Evolutionary conservation across 1,284 basidiomycete genomes (phyloP), one percentile per base, ranked within the genome.

Genomic region (Phellinidium pouzarii): DNA sequence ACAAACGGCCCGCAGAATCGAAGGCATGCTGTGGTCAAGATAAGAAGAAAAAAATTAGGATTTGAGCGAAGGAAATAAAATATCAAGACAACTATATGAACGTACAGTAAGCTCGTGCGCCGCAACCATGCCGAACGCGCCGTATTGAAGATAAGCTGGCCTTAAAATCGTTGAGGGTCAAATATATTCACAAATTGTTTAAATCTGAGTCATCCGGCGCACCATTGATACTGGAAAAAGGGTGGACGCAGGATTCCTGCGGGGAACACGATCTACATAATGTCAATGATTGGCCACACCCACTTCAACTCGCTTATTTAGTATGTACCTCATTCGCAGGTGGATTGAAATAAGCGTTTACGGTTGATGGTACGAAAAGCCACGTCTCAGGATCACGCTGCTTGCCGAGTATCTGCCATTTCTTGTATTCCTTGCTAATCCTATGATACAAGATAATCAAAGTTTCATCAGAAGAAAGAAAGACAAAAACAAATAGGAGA

Each of bases 161-260:
- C 87, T 87, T 52, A 41, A 51, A 22, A 23, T 11, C 12, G 4
- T 4, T 4, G 25, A 20, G 57, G 41, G 36, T 8, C 20, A 49
- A 17, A 55, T 53, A 6, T n/a, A 42, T 44, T 44, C 11, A 49
- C n/a, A 54, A n/a, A n/a, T n/a, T n/a, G 14, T 45, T 47, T 14
- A 9, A 23, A 55, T 46, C 38, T 26, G 34, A 48, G 7, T n/a
- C 48, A 29, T 43, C 53, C 51, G n/a, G 62, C 71, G 20, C 66
- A 89, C 91, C 92, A 96, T 54, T 82, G 73, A 52, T 80, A 73
- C 11, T 80, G 80, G 76, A 96, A 98, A 80, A 95, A 98, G 0
- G 94, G 94, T 2, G 90, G 84, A 62, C 88, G 91, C 40, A 98
- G 71, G 63, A 98, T 94, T 37, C 95, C 95, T 12, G 95, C 95